Percentiles rank a stretch among this genome's conserved stretches.
Evolutionary conservation across 2,329 filamentous ascomycete genomes (phyloP).

Genomic region (Thielaviopsis punctulata): DNA sequence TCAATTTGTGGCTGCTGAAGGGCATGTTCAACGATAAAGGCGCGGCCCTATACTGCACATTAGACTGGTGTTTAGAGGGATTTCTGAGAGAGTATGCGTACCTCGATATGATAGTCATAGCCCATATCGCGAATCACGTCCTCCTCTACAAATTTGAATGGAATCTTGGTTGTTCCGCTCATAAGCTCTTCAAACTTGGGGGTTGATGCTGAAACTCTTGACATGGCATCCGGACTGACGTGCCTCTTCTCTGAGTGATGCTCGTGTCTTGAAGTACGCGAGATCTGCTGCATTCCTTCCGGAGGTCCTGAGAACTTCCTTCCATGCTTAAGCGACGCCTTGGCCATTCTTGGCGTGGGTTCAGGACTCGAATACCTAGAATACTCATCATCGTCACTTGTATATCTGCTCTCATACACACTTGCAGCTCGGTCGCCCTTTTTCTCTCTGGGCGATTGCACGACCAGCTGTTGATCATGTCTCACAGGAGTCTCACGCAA

Average conservation of each 20-base stretch:
- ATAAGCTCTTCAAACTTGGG: conserved; percentile 51
- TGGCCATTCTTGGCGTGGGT: conserved; percentile 20
- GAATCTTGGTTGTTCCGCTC: conserved; percentile 81
- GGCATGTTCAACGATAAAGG: conserved; percentile 66
- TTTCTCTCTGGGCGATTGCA: conserved; percentile 4
- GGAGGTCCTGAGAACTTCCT: not conserved
- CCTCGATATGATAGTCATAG: conserved; percentile 78
- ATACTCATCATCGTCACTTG: conserved; percentile 15
- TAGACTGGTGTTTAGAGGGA: conserved; percentile 2
- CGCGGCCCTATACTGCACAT: conserved; percentile 45
- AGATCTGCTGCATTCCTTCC: not conserved
- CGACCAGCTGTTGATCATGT: conserved; percentile 3
- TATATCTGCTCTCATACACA: not conserved
- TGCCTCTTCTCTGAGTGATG: not conserved
- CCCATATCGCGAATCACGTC: conserved; percentile 67
- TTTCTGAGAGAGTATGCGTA: conserved; percentile 21
- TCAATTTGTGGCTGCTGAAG: conserved; percentile 85
- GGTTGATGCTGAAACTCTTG: conserved; percentile 28
- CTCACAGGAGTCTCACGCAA: not conserved
- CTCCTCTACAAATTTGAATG: conserved; percentile 61
- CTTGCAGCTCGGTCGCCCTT: not conserved
- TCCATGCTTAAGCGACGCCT: not conserved
- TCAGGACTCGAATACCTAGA: conserved; percentile 26
- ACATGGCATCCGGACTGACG: not conserved
- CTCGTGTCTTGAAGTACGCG: not conserved